A percentile compares a stretch with the other conserved stretches of the same genome.
Conservation (phyloP, 2,329 filamentous ascomycete genomes). For the Colletotrichum eleusines region DNA sequence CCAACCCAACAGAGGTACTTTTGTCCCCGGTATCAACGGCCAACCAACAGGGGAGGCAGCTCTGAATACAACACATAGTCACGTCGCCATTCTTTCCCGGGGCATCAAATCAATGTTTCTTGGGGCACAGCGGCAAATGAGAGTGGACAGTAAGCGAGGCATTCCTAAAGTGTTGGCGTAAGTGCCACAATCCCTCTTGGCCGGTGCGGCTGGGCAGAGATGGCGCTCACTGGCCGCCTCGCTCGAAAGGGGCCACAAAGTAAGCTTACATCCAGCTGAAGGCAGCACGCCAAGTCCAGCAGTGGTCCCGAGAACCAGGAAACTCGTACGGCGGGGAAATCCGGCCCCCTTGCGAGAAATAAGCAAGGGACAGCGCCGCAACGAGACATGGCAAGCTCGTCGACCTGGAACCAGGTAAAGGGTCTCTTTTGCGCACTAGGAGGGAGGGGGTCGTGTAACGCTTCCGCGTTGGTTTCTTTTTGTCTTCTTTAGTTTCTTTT, state of each 20-base stretch:
- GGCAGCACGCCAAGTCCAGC: neutral
- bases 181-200: neutral
- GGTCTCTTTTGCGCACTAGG: neutral
- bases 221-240: no score
- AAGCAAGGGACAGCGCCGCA: neutral
- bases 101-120: neutral
- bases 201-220: no score
- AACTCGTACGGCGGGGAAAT: neutral
- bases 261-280: neutral
- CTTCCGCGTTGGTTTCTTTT: neutral
- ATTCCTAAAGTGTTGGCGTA: neutral
- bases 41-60: neutral
- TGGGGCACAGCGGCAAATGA: neutral
- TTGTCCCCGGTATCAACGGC: neutral
- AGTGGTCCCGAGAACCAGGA: conserved; percentile 8
- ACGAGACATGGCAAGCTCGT: neutral
- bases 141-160: neutral
- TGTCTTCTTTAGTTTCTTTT: neutral
- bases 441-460: neutral
- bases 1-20: neutral
- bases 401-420: neutral
- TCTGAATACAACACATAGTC: neutral
- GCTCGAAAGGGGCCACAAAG: neutral
- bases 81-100: neutral
- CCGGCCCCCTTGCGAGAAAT: neutral